Evolutionary conservation across 106 monocot species (phyloP).

Genomic region (Phalaenopsis equestris): DNA sequence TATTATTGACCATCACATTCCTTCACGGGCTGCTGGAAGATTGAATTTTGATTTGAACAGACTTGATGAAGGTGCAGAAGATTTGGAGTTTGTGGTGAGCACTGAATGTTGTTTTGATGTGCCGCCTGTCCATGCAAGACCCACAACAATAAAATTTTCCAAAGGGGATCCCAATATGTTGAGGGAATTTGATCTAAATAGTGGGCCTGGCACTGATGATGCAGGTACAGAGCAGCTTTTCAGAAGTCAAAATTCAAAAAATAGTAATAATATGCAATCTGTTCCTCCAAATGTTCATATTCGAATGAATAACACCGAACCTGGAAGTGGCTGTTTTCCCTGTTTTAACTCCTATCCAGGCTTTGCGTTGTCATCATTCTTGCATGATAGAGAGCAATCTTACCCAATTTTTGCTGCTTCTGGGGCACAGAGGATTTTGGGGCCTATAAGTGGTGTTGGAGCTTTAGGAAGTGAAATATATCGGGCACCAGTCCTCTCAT

Average conservation of each 20-base stretch:
- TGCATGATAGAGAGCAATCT: slow-evolving; percentile 37
- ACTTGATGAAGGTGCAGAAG: slow-evolving; percentile 41
- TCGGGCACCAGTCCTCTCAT: slow-evolving; percentile 38
- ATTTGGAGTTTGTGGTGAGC: slow-evolving; percentile 25
- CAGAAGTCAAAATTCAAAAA: slow-evolving; percentile 21
- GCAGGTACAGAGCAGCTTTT: slow-evolving; percentile 17
- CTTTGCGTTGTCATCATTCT: slow-evolving; percentile 34
- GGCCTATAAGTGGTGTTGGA: slow-evolving; percentile 15
- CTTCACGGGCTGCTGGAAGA: slow-evolving; percentile 18
- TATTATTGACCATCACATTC: slow-evolving; percentile 19
- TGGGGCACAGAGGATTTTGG: slow-evolving; percentile 32
- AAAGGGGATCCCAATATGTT: slow-evolving; percentile 22
- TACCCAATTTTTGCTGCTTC: slow-evolving; percentile 26
- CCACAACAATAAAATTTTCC: slow-evolving; percentile 17
- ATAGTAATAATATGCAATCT: slow-evolving; percentile 15
- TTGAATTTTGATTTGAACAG: slow-evolving; percentile 64
- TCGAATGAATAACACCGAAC: slow-evolving; percentile 35
- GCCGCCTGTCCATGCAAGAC: slow-evolving; percentile 17
- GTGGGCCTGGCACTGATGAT: slow-evolving; percentile 50
- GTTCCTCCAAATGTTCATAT: slow-evolving; percentile 23
- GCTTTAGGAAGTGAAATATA: slow-evolving; percentile 36
- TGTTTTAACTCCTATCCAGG: slow-evolving; percentile 33
- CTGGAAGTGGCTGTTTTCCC: slow-evolving; percentile 46
- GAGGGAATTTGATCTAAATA: slow-evolving; percentile 62
- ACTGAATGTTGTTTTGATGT: slow-evolving; percentile 16